Base-by-base conservation (phyloP, 106 monocot species). In the Cymbidium sinense region DNA sequence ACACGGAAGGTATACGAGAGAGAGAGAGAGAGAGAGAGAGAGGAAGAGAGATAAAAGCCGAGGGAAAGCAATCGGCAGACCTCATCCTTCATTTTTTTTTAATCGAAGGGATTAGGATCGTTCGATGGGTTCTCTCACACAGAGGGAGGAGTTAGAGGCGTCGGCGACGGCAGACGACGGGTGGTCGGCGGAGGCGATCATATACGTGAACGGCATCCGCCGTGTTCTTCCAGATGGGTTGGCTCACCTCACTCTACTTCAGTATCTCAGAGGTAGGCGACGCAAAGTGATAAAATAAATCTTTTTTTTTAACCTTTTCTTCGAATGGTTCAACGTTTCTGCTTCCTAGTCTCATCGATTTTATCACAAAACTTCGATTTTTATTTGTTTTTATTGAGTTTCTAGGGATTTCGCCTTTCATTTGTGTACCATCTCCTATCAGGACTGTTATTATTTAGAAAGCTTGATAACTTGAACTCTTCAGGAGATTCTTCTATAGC, bases 201-300 rank as follows among this genome's bases (percentile, higher is more conserved):
- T 99, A 31, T 99, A 99, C 77, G 86, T 99, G 13, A 99, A 99
- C 81, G 99, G 99, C 69, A 92, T 82, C 71, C 99, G 94, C 58
- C 92, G 86, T 12, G 87, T 89, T 54, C 73, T 99, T 41, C 84
- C 99, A 17, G 95, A 99, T 78, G 95, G 94, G 9, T 50, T 92
- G 23, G 99, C 99, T 37, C 94, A 95, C 73, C 82, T 99, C 81
- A 95, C 99, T 28, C 92, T 99, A 11, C 85, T 99, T n/a, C 92
- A 95, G 79, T 99, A 95, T 43, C 87, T 99, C 27, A 77, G 99
- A 89, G 99, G 99, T 91, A 44, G 35, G 74, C 9, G 44, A 74
- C 37, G 36, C 41, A 4, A 67, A 67, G 11, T 23, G 4, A 2
- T 33, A 3, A 15, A 29, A 4, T 17, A 31, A 34, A 18, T 15